Evolutionary conservation across 2,329 filamentous ascomycete genomes (phyloP).

Genomic region (Ceratocystis eucalypticola): DNA sequence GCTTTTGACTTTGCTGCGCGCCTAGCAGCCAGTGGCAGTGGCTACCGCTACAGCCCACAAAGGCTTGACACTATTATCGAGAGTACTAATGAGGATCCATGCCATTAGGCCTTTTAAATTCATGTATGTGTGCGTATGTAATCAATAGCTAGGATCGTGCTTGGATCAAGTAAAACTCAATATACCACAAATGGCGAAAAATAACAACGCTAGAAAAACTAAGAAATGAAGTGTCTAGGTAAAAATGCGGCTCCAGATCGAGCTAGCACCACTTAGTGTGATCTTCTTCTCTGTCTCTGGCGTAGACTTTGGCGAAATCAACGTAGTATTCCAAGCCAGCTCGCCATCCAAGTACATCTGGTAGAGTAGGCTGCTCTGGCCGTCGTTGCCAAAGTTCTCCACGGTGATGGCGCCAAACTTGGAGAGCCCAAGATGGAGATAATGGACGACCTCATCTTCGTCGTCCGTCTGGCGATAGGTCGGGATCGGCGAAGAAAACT

Average conservation of each 20-base stretch:
- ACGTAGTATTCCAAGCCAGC: constrained; percentile 57
- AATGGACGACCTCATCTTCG: constrained; percentile 74
- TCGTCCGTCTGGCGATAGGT: constrained; percentile 73
- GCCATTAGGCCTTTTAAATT: background rate
- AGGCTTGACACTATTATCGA: background rate
- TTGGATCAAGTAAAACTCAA: background rate
- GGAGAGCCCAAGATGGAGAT: constrained; percentile 70
- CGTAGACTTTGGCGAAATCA: constrained; percentile 23
- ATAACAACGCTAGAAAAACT: background rate
- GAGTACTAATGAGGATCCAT: background rate
- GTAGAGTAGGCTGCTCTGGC: constrained; percentile 65
- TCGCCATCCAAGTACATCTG: constrained; percentile 68
- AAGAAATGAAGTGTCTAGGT: background rate
- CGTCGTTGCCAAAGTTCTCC: constrained; percentile 47
- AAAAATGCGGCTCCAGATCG: constrained; percentile 18
- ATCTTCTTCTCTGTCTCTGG: constrained; percentile 9
- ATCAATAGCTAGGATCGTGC: background rate
- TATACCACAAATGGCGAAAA: background rate
- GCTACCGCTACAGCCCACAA: background rate
- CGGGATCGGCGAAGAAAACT: constrained; percentile 79
- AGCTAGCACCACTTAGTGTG: constrained; percentile 7
- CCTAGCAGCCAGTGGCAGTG: background rate
- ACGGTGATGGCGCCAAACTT: constrained; percentile 83
- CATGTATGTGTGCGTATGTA: background rate
- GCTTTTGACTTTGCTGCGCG: background rate